phyloP scores from a whole-genome alignment of 2,329 filamentous ascomycete species.

The Magnaporthales sp. region DNA sequence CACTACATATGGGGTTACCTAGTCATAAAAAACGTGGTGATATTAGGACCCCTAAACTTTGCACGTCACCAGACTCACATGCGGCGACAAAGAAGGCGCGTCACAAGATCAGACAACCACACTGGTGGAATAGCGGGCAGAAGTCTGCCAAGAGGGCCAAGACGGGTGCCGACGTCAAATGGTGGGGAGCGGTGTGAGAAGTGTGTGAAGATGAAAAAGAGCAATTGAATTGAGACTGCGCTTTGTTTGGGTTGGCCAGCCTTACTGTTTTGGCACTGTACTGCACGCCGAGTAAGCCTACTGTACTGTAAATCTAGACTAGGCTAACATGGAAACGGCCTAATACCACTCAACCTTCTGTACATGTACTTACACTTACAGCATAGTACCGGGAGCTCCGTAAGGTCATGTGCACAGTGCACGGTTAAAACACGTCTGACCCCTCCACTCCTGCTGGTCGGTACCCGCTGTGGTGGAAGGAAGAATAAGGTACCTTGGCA shows the following conservation, averaged over 20 bases:
- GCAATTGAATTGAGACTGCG: not conserved
- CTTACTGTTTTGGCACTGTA: not conserved
- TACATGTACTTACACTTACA: no score
- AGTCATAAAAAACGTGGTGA: not conserved
- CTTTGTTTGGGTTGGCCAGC: not conserved
- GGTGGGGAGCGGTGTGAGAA: not conserved
- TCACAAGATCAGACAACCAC: not conserved
- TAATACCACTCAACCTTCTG: no score
- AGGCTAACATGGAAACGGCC: no score
- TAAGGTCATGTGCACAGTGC: not conserved
- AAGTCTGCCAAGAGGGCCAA: not conserved
- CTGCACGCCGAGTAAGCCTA: no score
- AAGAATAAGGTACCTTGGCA: not conserved
- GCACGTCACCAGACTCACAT: not conserved
- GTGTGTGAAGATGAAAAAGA: not conserved
- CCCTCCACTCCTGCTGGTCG: not conserved
- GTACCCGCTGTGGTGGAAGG: not conserved
- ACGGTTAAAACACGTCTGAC: no score
- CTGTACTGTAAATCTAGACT: no score
- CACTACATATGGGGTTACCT: not conserved
- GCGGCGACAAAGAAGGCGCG: not conserved
- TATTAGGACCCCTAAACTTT: not conserved
- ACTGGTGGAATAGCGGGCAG: not conserved
- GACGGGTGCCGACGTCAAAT: not conserved
- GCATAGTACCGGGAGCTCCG: not conserved